Percentiles rank a stretch among this genome's conserved stretches.
phyloP scores from a whole-genome alignment of 2,329 filamentous ascomycete genomes.

The Beauveria caledonica region DNA sequence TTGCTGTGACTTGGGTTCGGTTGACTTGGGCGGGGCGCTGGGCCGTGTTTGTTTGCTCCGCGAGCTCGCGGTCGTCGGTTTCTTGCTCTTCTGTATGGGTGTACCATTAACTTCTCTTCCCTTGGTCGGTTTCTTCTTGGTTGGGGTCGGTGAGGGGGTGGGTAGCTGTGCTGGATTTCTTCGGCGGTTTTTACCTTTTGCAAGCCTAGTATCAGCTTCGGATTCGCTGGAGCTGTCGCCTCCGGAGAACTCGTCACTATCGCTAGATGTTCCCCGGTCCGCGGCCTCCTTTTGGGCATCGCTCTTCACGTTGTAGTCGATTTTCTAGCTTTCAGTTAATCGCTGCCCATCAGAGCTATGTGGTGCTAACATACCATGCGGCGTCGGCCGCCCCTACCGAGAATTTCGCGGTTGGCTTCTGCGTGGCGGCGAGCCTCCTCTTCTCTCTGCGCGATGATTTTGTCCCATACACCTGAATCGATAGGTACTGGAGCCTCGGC shows the following conservation, averaged over 20 bases:
- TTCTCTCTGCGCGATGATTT: slow-evolving; percentile 77
- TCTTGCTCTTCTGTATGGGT: slow-evolving; percentile 21
- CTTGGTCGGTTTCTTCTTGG: slow-evolving; percentile 17
- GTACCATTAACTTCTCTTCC: slow-evolving; percentile 26
- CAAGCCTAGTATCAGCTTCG: slow-evolving; percentile 13
- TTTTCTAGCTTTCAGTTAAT: slow-evolving; percentile 17
- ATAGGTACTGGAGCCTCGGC: slow-evolving; percentile 46
- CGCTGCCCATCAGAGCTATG: background rate
- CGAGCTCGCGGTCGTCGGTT: slow-evolving; percentile 15
- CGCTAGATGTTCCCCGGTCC: background rate
- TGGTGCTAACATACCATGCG: slow-evolving; percentile 31
- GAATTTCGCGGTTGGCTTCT: slow-evolving; percentile 58
- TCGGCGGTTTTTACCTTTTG: slow-evolving; percentile 30
- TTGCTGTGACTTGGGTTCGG: slow-evolving; percentile 25
- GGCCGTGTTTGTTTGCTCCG: slow-evolving; percentile 15
- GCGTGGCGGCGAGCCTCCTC: slow-evolving; percentile 66
- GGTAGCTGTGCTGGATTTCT: slow-evolving; percentile 17
- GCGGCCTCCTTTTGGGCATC: background rate
- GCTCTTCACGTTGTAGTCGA: slow-evolving; percentile 24
- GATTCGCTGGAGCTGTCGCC: slow-evolving; percentile 12
- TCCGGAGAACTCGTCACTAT: slow-evolving; percentile 3
- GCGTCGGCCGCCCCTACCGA: slow-evolving; percentile 77
- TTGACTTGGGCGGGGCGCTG: slow-evolving; percentile 10
- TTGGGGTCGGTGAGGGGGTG: slow-evolving; percentile 19
- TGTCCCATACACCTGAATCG: slow-evolving; percentile 75